phyloP scores from a whole-genome alignment of 2,329 filamentous ascomycete genomes.

The Bipolaris sorokiniana region DNA sequence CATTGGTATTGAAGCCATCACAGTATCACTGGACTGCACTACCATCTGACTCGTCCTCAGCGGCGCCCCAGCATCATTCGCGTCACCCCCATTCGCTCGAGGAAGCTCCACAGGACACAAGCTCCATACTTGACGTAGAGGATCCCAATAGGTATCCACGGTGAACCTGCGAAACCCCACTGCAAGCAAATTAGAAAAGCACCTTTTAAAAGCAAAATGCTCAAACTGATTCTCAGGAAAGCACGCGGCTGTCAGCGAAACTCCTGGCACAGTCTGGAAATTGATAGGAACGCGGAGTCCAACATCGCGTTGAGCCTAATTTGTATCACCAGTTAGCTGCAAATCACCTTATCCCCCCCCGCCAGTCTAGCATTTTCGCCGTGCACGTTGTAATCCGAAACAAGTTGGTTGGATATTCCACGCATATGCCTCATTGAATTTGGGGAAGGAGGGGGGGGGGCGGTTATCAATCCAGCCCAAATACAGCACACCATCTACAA shows the following conservation, averaged over 20 bases:
- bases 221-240: slow-evolving; percentile 63
- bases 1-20: slow-evolving; percentile 24
- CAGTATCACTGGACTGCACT: slow-evolving; percentile 23
- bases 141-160: slow-evolving; percentile 70
- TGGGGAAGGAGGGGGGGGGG: not conserved
- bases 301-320: slow-evolving; percentile 67
- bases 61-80: slow-evolving; percentile 9
- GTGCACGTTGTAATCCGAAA: not conserved
- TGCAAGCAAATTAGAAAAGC: slow-evolving; percentile 67
- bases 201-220: slow-evolving; percentile 57
- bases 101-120: slow-evolving; percentile 66
- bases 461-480: not conserved
- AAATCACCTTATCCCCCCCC: too few species aligned
- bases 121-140: slow-evolving; percentile 60
- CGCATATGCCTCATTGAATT: not conserved
- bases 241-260: slow-evolving; percentile 65
- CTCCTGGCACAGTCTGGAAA: slow-evolving; percentile 63
- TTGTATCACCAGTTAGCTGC: slow-evolving; percentile 17
- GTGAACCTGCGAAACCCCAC: slow-evolving; percentile 64
- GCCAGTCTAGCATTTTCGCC: not conserved
- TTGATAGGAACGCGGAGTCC: slow-evolving; percentile 66
- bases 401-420: not conserved
- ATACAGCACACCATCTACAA: too few species aligned
- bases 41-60: slow-evolving; percentile 23
- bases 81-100: slow-evolving; percentile 16